phyloP scores from a whole-genome alignment of 2,329 filamentous ascomycete genomes.

The Aspergillus clavatus region DNA sequence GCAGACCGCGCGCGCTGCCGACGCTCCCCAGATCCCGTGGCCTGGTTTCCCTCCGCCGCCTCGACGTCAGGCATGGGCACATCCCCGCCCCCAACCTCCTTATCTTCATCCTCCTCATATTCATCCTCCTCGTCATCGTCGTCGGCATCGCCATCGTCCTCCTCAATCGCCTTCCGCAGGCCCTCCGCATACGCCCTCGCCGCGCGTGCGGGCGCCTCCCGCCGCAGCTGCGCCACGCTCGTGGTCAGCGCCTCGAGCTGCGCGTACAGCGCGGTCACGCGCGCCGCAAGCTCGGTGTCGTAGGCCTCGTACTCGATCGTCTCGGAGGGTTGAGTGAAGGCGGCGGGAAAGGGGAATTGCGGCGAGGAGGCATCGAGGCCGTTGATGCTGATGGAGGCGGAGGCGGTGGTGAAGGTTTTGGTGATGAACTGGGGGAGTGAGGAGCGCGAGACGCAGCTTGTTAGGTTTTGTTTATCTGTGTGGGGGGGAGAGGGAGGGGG shows the following conservation, averaged over 20 bases:
- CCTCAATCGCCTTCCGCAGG: conserved; percentile 31
- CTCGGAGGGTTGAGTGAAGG: conserved; percentile 35
- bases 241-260: conserved; percentile 46
- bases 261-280: conserved; percentile 43
- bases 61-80: conserved; percentile 17
- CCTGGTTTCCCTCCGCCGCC: too few relatives aligned
- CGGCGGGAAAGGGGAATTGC: conserved; percentile 28
- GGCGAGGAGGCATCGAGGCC: conserved; percentile 39
- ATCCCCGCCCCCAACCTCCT: conserved; percentile 11
- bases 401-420: conserved; percentile 41
- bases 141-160: conserved; percentile 45
- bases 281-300: conserved; percentile 40
- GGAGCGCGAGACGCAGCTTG: too few relatives aligned
- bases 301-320: conserved; percentile 46
- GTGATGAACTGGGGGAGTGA: conserved; percentile 36
- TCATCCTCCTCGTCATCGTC: conserved; percentile 58
- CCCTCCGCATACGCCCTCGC: conserved; percentile 37
- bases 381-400: conserved; percentile 45
- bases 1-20: conserved; percentile 12
- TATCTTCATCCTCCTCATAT: conserved; percentile 26
- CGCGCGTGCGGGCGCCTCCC: conserved; percentile 41
- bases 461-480: too few relatives aligned
- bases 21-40: conserved; percentile 2
- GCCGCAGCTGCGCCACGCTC: conserved; percentile 43
- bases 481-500: too few relatives aligned